These are phyloP conservation scores for Trypanosomatidae sp. DNA, from an alignment of 208 protist species.

Conservation along the genomic window DNA sequence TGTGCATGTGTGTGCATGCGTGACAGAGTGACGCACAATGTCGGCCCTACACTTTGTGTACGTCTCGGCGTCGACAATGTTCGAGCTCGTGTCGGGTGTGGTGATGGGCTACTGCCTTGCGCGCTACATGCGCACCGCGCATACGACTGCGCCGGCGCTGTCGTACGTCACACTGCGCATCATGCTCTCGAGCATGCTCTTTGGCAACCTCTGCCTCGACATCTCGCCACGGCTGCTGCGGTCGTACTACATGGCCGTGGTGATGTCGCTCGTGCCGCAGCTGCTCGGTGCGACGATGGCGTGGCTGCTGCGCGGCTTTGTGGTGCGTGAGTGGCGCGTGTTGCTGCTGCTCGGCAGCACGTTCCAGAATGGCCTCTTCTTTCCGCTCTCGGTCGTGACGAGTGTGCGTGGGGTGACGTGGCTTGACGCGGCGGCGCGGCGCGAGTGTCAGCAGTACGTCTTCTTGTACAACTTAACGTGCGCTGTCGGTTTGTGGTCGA, in stretches of 20 bases:
- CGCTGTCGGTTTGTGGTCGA: slow-evolving; percentile 35
- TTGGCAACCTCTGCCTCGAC: slow-evolving; percentile 38
- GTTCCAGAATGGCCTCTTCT: slow-evolving; percentile 48
- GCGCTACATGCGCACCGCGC: slow-evolving; percentile 12
- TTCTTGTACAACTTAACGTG: slow-evolving; percentile 65
- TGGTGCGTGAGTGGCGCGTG: slow-evolving; percentile 25
- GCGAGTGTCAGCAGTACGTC: slow-evolving; percentile 33
- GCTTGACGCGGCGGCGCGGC: slow-evolving; percentile 11
- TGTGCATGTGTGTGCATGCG: too few relatives aligned
- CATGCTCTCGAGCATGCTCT: slow-evolving; percentile 57
- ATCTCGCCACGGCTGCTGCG: slow-evolving; percentile 14
- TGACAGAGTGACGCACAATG: background rate
- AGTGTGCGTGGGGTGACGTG: slow-evolving; percentile 46
- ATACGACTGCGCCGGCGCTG: slow-evolving; percentile 28
- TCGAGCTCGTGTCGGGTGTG: slow-evolving; percentile 37
- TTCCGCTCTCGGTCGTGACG: slow-evolving; percentile 29
- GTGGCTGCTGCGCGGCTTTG: slow-evolving; percentile 9
- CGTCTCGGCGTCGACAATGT: slow-evolving; percentile 40
- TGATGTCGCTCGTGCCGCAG: slow-evolving; percentile 33
- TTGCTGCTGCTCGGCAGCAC: slow-evolving; percentile 35
- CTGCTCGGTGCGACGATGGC: slow-evolving; percentile 12
- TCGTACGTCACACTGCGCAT: slow-evolving; percentile 41
- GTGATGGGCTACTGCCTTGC: slow-evolving; percentile 29
- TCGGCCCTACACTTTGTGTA: slow-evolving; percentile 9
- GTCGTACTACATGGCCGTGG: slow-evolving; percentile 24